Base-by-base conservation (phyloP, 257 asterid species). In the Capsicum pubescens region DNA sequence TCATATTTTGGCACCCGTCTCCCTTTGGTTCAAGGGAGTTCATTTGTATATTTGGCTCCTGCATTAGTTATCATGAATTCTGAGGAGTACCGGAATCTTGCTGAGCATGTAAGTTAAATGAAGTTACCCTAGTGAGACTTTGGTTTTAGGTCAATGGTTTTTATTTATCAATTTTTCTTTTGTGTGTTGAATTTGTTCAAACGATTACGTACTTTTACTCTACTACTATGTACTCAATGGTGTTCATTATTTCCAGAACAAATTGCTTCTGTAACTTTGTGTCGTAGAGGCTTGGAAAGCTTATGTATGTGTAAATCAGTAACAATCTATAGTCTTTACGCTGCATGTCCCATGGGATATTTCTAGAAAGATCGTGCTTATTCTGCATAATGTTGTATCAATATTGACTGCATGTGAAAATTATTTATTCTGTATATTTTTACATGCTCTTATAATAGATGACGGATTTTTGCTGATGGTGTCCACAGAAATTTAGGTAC, bases 1-100 rank as follows among this genome's bases (percentile, higher is more conserved):
- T 80, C 94, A 50, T 91, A 84, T 86, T 92, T 97, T 83, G 99
- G 98, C 80, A 93, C 98, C 80, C 95, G 98, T 15, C 98, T 97
- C 58, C 99, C 99, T 5, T 85, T 97, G 87, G 97, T 97, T 87
- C 99, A 97, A 89, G 99, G 99, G 89, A 95, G 99, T 87, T 97
- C 99, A 7, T 95, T 97, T 88, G 97, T 93, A 83, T 95, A 91
- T 90, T 90, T 94, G 92, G 98, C 99, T 80, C 98, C 99, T 83
- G 98, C 98, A 74, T 88, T 97, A 83, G 97, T 87, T 85, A 92
- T 97, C 87, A 91, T 91, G 91, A 94, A 97, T 86, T 95, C 99
- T 57, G 91, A 94, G 72, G 99, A 97, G 84, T 91, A 89, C 87
- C 92, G 99, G 44, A 92, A 96, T 88, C 97, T 94, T 86, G 87